Evolutionary conservation across 805 yeast species (phyloP).

Genomic region (Starmera quercuum): DNA sequence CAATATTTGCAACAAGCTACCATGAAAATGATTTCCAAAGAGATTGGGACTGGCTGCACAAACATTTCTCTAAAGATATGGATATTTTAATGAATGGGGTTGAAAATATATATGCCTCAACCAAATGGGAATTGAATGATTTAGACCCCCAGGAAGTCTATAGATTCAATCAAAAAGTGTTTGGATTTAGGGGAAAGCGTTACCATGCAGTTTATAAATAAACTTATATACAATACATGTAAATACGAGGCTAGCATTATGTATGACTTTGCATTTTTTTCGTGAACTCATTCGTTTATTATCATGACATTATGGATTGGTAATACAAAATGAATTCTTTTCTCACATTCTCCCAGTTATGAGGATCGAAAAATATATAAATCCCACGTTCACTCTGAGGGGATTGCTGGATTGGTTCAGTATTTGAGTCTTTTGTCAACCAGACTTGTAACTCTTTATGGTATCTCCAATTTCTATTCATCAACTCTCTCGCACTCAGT

Average conservation of each 20-base stretch:
- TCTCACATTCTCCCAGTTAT: conserved; percentile 90
- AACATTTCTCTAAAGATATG: conserved; percentile 63
- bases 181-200: conserved; percentile 93
- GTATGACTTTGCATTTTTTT: too few species aligned
- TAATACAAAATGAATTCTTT: conserved; percentile 55
- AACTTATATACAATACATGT: background rate
- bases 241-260: background rate
- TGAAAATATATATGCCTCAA: conserved; percentile 69
- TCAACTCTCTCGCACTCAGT: conserved; percentile 84
- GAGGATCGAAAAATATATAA: conserved; percentile 92
- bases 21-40: conserved; percentile 63
- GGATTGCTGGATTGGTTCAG: conserved; percentile 77
- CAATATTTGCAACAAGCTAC: conserved; percentile 84
- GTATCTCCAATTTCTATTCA: conserved; percentile 92
- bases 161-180: conserved; percentile 83
- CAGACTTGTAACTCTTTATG: conserved; percentile 94
- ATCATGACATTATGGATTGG: conserved; percentile 47
- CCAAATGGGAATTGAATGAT: conserved; percentile 94
- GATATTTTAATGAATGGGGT: conserved; percentile 75
- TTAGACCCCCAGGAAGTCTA: conserved; percentile 87
- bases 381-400: conserved; percentile 89
- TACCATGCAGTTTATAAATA: conserved; percentile 66
- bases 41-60: conserved; percentile 65
- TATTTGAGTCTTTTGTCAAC: conserved; percentile 88
- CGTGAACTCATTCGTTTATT: too few species aligned